Evolutionary conservation across 1,284 basidiomycete genomes (phyloP).

Genomic region (Fistulinella cinereoalba): DNA sequence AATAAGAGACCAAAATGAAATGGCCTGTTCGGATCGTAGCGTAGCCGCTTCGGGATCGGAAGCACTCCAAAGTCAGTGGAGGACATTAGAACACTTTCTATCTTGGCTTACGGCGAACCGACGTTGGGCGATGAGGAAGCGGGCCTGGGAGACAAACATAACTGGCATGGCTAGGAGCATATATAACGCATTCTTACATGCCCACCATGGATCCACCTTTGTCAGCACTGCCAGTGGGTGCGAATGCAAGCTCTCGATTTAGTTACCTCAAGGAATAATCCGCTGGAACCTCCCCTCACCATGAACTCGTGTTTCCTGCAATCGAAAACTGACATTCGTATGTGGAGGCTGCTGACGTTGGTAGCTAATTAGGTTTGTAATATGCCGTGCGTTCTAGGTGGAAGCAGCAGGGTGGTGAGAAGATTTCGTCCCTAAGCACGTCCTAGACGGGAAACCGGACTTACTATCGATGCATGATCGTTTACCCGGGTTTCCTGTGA

Average conservation of each 20-base stretch:
- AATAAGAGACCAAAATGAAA: conserved; percentile 60
- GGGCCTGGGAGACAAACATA: neutral
- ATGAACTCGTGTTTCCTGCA: no score
- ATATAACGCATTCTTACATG: conserved; percentile 7
- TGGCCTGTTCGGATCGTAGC: conserved; percentile 56
- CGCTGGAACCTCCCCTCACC: no score
- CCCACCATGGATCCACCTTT: neutral
- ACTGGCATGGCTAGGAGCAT: neutral
- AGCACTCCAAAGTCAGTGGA: conserved; percentile 57
- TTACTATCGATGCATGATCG: neutral
- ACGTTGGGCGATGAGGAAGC: conserved; percentile 5
- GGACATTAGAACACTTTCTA: neutral
- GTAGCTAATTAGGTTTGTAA: no score
- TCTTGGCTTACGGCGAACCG: neutral
- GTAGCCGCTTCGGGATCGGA: conserved; percentile 61
- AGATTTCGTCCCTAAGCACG: no score
- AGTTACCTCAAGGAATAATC: no score
- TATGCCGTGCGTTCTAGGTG: no score
- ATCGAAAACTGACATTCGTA: no score
- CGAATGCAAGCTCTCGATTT: no score
- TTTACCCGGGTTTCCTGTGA: neutral
- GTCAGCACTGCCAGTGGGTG: neutral
- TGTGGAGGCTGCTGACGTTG: no score
- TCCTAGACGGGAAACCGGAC: no score
- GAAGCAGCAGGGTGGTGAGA: no score